phyloP scores from a whole-genome alignment of 2,329 filamentous ascomycete genomes.

The Cladosporium sp. region DNA sequence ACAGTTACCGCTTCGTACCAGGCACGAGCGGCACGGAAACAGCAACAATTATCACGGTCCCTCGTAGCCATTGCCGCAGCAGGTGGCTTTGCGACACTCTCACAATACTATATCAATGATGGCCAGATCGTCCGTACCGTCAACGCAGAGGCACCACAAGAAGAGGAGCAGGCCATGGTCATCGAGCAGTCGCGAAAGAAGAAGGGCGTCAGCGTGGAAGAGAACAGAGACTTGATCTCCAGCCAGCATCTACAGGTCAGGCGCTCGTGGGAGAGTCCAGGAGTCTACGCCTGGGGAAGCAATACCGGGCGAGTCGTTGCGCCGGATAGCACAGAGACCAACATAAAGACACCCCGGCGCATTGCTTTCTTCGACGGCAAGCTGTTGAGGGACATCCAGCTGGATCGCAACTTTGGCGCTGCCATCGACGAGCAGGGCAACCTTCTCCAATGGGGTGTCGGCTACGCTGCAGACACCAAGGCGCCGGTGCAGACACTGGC shows the following conservation, averaged over 20 bases:
- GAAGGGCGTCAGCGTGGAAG: constrained; percentile 57
- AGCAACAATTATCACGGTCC: constrained; percentile 44
- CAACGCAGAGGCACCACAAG: constrained; percentile 47
- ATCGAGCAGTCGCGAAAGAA: constrained; percentile 64
- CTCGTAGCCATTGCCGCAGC: constrained; percentile 39
- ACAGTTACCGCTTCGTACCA: constrained; percentile 28
- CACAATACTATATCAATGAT: constrained; percentile 40
- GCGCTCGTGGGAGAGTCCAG: constrained; percentile 74
- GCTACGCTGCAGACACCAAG: constrained; percentile 61
- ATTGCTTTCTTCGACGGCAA: constrained; percentile 80
- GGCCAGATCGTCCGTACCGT: constrained; percentile 36
- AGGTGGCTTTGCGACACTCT: constrained; percentile 42
- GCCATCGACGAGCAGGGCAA: constrained; percentile 86
- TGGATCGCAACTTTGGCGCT: constrained; percentile 76
- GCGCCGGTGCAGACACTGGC: constrained; percentile 67
- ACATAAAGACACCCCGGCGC: constrained; percentile 75
- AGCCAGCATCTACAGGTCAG: constrained; percentile 86
- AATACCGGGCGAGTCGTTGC: constrained; percentile 83
- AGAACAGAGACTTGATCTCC: constrained; percentile 71
- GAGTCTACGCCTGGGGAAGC: constrained; percentile 90
- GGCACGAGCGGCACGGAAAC: constrained; percentile 38
- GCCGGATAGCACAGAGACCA: constrained; percentile 70
- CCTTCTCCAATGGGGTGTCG: constrained; percentile 84
- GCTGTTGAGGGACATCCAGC: constrained; percentile 79
- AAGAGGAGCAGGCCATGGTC: constrained; percentile 48